Conservation (phyloP, 2,329 filamentous ascomycete genomes). For the Calycina marina region DNA sequence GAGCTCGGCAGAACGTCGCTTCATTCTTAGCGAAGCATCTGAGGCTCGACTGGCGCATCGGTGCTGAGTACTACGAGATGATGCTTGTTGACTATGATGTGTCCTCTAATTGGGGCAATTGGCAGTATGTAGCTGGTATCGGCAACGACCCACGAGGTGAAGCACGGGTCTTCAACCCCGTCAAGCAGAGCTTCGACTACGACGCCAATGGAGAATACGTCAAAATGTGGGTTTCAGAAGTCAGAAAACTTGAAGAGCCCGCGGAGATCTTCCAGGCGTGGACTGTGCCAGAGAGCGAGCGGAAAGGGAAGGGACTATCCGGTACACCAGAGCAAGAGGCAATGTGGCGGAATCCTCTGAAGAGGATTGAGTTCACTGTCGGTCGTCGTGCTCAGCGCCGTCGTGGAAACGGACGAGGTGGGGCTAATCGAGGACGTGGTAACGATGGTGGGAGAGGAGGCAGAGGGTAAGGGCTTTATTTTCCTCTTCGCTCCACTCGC, state of each 20-base stretch:
- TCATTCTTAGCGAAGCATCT: conserved; percentile 61
- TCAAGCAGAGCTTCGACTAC: conserved; percentile 70
- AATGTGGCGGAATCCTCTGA: background rate
- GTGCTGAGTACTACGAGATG: conserved; percentile 72
- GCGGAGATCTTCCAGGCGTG: conserved; percentile 54
- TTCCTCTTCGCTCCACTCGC: too few relatives aligned
- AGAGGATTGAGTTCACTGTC: background rate
- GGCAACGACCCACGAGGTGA: conserved; percentile 65
- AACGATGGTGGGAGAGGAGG: too few relatives aligned
- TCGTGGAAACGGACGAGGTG: background rate
- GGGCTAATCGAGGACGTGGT: background rate
- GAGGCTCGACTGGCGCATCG: conserved; percentile 64
- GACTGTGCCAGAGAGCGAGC: conserved; percentile 39
- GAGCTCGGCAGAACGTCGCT: conserved; percentile 63
- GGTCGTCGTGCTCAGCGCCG: background rate
- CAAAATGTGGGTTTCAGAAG: conserved; percentile 57
- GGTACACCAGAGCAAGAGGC: too few relatives aligned
- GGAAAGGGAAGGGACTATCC: conserved; percentile 30
- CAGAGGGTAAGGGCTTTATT: too few relatives aligned
- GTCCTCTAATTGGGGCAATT: conserved; percentile 66
- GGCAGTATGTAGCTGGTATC: conserved; percentile 69
- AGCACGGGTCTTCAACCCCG: conserved; percentile 60
- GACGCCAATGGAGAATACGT: conserved; percentile 57
- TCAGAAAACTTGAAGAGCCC: conserved; percentile 33
- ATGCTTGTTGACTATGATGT: conserved; percentile 64